phyloP scores from a whole-genome alignment of 306 rosid genomes.

The Rosa rugosa region DNA sequence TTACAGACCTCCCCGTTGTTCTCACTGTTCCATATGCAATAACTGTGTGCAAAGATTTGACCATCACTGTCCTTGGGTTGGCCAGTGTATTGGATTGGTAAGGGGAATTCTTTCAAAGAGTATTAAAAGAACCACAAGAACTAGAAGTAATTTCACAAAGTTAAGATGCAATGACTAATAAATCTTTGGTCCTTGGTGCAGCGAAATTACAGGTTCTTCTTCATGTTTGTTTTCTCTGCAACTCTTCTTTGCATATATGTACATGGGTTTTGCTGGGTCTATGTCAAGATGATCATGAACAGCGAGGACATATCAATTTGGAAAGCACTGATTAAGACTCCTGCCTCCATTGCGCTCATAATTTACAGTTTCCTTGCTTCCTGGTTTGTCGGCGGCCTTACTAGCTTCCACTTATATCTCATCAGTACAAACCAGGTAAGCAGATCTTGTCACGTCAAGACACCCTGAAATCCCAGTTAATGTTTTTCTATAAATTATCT shows the following conservation, averaged over 20 bases:
- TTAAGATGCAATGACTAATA: background rate
- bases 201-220: conserved; percentile 79
- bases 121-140: background rate
- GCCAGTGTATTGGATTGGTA: conserved; percentile 44
- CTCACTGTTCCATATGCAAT: conserved; percentile 44
- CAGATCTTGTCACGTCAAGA: conserved; percentile 7
- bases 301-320: conserved; percentile 51
- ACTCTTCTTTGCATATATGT: conserved; percentile 64
- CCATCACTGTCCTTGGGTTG: conserved; percentile 48
- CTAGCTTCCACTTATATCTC: conserved; percentile 66
- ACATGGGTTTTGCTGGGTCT: conserved; percentile 80
- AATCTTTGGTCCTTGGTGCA: conserved; percentile 30
- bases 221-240: conserved; percentile 55
- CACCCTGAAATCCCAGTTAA: background rate
- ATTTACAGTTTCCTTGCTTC: conserved; percentile 49
- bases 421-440: conserved; percentile 72
- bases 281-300: conserved; percentile 53
- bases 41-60: conserved; percentile 39
- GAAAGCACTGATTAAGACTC: conserved; percentile 70
- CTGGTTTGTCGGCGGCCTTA: conserved; percentile 81
- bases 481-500: background rate
- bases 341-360: conserved; percentile 62
- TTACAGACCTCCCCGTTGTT: conserved; percentile 42
- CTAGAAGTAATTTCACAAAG: background rate
- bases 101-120: background rate